A percentile compares a stretch with the other conserved stretches of the same genome.
Conservation (phyloP, 345 rosid genomes). For the Noccaea bulbosa region DNA sequence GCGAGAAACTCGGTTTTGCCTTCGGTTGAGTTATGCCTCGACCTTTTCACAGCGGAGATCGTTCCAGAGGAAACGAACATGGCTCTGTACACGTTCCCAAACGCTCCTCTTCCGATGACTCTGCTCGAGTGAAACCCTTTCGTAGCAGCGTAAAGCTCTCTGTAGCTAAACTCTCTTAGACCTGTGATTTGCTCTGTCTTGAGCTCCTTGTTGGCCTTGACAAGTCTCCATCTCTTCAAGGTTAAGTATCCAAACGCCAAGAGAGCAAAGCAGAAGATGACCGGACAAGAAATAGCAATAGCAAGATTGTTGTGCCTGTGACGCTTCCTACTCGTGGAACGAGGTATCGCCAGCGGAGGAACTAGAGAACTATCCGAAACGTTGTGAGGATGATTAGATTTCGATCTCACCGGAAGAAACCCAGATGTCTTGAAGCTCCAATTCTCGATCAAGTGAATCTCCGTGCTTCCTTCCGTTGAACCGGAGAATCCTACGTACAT, state of each 20-base stretch:
- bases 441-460: slow-evolving; percentile 69
- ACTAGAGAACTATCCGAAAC: slow-evolving; percentile 73
- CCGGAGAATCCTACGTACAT: slow-evolving; percentile 89
- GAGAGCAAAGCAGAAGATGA: slow-evolving; percentile 68
- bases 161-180: slow-evolving; percentile 74
- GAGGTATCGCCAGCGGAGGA: slow-evolving; percentile 51
- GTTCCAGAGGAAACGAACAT: slow-evolving; percentile 59
- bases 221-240: slow-evolving; percentile 61
- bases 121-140: slow-evolving; percentile 85
- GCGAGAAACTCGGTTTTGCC: slow-evolving; percentile 88
- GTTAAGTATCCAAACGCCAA: slow-evolving; percentile 65
- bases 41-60: slow-evolving; percentile 80
- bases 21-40: slow-evolving; percentile 77
- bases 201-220: slow-evolving; percentile 55
- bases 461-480: slow-evolving; percentile 95
- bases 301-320: slow-evolving; percentile 51
- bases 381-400: slow-evolving; percentile 61
- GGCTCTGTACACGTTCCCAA: slow-evolving; percentile 90
- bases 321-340: slow-evolving; percentile 37
- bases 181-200: slow-evolving; percentile 75
- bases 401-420: slow-evolving; percentile 61
- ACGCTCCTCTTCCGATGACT: slow-evolving; percentile 83
- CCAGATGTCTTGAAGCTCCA: slow-evolving; percentile 84
- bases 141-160: slow-evolving; percentile 71
- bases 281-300: slow-evolving; percentile 80